Percentiles rank a stretch among this genome's conserved stretches.
Conservation (phyloP, 495 filamentous ascomycete genomes). For the Penicillium herquei region DNA sequence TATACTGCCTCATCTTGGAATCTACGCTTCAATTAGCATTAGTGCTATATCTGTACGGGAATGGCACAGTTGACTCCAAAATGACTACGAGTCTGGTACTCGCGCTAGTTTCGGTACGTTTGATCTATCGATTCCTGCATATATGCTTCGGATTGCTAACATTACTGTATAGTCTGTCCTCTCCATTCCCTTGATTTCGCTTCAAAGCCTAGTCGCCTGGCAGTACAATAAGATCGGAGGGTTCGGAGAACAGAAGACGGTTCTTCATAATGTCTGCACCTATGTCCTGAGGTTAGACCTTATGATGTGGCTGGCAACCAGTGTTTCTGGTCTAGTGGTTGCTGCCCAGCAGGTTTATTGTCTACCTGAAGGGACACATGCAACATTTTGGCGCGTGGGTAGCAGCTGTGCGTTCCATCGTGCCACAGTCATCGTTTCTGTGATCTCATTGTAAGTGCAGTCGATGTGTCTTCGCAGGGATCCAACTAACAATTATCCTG, state of each 20-base stretch:
- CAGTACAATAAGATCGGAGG: conserved; percentile 42
- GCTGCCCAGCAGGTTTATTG: conserved; percentile 41
- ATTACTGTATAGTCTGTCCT: conserved; percentile 32
- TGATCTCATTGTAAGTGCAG: conserved; percentile 39
- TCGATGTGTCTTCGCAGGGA: neutral
- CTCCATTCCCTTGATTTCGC: conserved; percentile 36
- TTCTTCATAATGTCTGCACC: conserved; percentile 38
- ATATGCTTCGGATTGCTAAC: conserved; percentile 6
- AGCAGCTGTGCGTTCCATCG: conserved; percentile 43
- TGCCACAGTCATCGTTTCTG: conserved; percentile 33
- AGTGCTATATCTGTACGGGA: conserved; percentile 41
- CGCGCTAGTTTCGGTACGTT: conserved; percentile 37
- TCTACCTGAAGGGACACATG: conserved; percentile 26
- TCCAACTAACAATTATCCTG: conserved; percentile 4
- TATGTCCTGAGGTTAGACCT: conserved; percentile 38
- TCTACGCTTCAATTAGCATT: conserved; percentile 39
- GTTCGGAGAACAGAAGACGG: conserved; percentile 34
- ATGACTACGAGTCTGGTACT: conserved; percentile 45
- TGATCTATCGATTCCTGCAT: neutral
- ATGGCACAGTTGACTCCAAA: conserved; percentile 36
- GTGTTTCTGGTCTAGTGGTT: conserved; percentile 42
- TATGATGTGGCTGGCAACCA: conserved; percentile 41
- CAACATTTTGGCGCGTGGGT: conserved; percentile 39
- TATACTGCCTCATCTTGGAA: conserved; percentile 40
- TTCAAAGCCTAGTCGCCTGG: conserved; percentile 47